Evolutionary conservation across 1,139 yeast species (phyloP).

Genomic region (Magnusiomyces tetraspermus): DNA sequence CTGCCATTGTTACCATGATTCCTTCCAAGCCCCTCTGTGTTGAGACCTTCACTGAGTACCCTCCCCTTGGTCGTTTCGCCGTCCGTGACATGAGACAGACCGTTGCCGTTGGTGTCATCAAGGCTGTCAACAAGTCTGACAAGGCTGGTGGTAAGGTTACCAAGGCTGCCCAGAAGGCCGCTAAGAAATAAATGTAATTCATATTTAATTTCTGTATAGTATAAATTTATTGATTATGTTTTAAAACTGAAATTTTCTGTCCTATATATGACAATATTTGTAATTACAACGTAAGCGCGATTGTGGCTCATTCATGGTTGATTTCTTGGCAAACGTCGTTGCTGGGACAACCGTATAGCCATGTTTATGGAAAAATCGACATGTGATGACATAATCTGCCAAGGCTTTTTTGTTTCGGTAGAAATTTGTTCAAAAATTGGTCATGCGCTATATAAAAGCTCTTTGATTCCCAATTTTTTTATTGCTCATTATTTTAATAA

Average conservation of each 20-base stretch:
- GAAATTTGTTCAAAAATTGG: too few species aligned
- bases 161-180: slow-evolving; percentile 99
- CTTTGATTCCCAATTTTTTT: too few species aligned
- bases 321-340: too few species aligned
- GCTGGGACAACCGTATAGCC: too few species aligned
- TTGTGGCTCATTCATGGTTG: too few species aligned
- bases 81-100: slow-evolving; percentile 99
- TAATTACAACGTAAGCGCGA: too few species aligned
- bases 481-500: too few species aligned
- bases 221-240: background rate
- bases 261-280: too few species aligned
- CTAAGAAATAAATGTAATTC: slow-evolving; percentile 65
- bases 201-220: slow-evolving; percentile 4
- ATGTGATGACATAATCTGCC: background rate
- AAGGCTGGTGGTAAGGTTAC: slow-evolving; percentile 91
- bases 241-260: background rate
- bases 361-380: background rate
- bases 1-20: slow-evolving; percentile 83
- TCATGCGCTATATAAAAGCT: too few species aligned
- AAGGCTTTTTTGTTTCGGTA: background rate
- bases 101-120: slow-evolving; percentile 99
- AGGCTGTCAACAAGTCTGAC: slow-evolving; percentile 92
- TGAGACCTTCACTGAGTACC: slow-evolving; percentile 94
- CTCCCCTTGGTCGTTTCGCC: slow-evolving; percentile 98
- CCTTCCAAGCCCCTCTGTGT: slow-evolving; percentile 97